Evolutionary conservation across 371 early-diverging fungal genomes (phyloP).

Genomic region (Mucor irregularis): DNA sequence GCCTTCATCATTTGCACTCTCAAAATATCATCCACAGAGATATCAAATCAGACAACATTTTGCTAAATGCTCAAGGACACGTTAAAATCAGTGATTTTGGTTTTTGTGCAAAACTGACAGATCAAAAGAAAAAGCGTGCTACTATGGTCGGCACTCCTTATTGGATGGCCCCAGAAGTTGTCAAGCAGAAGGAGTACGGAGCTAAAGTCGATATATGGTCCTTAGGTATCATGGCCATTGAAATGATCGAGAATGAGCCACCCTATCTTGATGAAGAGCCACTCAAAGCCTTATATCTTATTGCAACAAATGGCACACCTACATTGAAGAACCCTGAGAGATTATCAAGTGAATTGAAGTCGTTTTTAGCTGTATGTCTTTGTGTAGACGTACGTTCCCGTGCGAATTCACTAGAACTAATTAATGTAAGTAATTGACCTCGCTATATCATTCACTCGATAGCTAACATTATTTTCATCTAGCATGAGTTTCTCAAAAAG

Average conservation of each 20-base stretch:
- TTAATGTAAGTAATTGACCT: conserved; percentile 47
- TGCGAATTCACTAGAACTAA: conserved; percentile 82
- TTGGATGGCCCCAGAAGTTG: conserved; percentile 94
- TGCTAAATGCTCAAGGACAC: conserved; percentile 83
- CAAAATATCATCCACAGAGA: conserved; percentile 96
- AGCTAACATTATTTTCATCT: not conserved
- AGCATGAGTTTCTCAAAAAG: conserved; percentile 74
- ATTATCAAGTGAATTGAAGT: conserved; percentile 81
- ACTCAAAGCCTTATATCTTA: conserved; percentile 92
- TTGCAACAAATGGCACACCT: conserved; percentile 97
- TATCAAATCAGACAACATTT: conserved; percentile 95
- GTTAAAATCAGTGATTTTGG: conserved; percentile 96
- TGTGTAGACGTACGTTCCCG: conserved; percentile 89
- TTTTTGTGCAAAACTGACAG: conserved; percentile 90
- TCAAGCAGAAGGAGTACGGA: conserved; percentile 90
- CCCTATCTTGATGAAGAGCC: conserved; percentile 97
- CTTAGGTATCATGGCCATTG: conserved; percentile 94
- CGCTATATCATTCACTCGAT: not conserved
- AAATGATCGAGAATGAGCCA: conserved; percentile 97
- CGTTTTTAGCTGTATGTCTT: conserved; percentile 85
- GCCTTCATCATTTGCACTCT: conserved; percentile 89
- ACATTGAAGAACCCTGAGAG: conserved; percentile 86
- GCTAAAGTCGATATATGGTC: conserved; percentile 94
- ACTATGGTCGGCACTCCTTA: conserved; percentile 97
- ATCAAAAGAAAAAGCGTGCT: conserved; percentile 82